These are phyloP conservation scores for Hansenula lynferdii DNA, from an alignment of 1,139 yeast genomes.

Conservation along the genomic window DNA sequence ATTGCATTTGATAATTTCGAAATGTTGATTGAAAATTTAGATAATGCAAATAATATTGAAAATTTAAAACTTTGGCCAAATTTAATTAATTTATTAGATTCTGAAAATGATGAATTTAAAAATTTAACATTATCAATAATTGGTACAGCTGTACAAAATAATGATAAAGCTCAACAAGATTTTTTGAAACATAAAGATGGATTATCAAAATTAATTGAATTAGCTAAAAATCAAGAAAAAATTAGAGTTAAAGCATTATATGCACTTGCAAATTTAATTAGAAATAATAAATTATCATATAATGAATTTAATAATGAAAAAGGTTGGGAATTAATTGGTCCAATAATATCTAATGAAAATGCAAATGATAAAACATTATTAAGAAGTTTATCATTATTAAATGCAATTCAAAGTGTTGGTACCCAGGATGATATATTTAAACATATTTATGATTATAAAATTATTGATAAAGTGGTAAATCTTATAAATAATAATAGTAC, in stretches of 20 bases:
- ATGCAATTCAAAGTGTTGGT: constrained; percentile 53
- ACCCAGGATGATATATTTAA: constrained; percentile 31
- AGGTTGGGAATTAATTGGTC: constrained; percentile 58
- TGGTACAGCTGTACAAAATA: constrained; percentile 93
- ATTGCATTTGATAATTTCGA: constrained; percentile 89
- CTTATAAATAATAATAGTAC: constrained; percentile 37
- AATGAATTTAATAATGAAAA: constrained; percentile 44
- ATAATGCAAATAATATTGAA: constrained; percentile 90
- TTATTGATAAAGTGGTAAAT: constrained; percentile 35
- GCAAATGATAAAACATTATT: constrained; percentile 37
- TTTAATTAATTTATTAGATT: constrained; percentile 46
- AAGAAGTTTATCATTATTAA: constrained; percentile 51
- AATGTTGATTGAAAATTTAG: constrained; percentile 89
- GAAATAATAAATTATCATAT: constrained; percentile 62
- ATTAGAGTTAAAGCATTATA: constrained; percentile 61
- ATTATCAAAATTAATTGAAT: constrained; percentile 37
- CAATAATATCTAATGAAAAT: constrained; percentile 19
- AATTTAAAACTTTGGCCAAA: constrained; percentile 79
- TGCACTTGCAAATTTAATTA: constrained; percentile 71
- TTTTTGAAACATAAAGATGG: constrained; percentile 50
- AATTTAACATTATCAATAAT: constrained; percentile 66
- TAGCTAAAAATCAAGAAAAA: constrained; percentile 29
- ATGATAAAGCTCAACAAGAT: constrained; percentile 66
- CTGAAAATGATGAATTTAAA: constrained; percentile 42
- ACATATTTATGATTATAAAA: constrained; percentile 36